phyloP scores from a whole-genome alignment of 768 basidiomycete genomes.

The Termitomyces sp. region DNA sequence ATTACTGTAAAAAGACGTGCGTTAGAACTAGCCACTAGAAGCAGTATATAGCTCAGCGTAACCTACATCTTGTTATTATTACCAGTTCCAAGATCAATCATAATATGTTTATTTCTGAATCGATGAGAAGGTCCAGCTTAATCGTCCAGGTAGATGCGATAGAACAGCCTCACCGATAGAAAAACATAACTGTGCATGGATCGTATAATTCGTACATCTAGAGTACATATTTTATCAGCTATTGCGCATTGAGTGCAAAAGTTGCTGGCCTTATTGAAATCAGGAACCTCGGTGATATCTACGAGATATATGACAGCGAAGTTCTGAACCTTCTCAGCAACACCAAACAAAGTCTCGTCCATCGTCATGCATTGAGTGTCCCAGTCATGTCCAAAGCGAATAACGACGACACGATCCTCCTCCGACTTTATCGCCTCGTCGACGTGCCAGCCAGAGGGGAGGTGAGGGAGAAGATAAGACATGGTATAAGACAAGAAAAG shows the following conservation, averaged over 20 bases:
- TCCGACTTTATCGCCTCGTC: slow-evolving; percentile 99
- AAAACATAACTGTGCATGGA: slow-evolving; percentile 97
- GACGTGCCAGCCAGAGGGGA: slow-evolving; percentile 96
- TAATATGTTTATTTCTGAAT: slow-evolving; percentile 93
- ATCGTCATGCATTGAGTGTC: slow-evolving; percentile 96
- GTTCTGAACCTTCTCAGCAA: slow-evolving; percentile 97
- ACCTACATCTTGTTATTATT: slow-evolving; percentile 99
- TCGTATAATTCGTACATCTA: slow-evolving; percentile 99
- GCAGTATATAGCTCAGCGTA: neutral
- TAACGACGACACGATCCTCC: slow-evolving; percentile 91
- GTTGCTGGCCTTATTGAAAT: slow-evolving; percentile 87
- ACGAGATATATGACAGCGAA: slow-evolving; percentile 95
- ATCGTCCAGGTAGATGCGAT: neutral
- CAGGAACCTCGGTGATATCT: slow-evolving; percentile 95
- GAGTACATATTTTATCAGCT: neutral
- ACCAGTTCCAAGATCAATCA: slow-evolving; percentile 99
- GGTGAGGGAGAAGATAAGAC: slow-evolving; percentile 88
- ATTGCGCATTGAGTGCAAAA: neutral
- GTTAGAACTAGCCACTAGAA: slow-evolving; percentile 8
- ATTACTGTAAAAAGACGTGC: slow-evolving; percentile 51
- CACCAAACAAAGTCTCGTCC: slow-evolving; percentile 93
- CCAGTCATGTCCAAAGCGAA: slow-evolving; percentile 94
- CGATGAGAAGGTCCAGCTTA: slow-evolving; percentile 5
- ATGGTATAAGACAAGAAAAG: slow-evolving; percentile 29
- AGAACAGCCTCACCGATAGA: slow-evolving; percentile 70